Evolutionary conservation across 306 rosid genomes (phyloP), one percentile per base, ranked within the genome.

Genomic region (Casuarina glauca): DNA sequence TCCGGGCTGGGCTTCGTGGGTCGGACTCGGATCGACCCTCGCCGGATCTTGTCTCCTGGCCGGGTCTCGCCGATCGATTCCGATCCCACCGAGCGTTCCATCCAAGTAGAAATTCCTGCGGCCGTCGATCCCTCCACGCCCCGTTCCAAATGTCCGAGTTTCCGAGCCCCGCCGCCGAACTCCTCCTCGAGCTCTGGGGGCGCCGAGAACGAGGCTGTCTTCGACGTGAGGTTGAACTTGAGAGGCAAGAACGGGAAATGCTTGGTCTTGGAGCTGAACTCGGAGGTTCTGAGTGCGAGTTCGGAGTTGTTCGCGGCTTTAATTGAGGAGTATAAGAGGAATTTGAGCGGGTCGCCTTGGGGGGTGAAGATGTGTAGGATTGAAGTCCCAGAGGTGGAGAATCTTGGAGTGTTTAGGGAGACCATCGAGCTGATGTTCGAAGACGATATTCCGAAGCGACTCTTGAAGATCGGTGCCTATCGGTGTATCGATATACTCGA

Each of bases 351-450:
- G 42, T 66, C 69, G 19, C 78, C 88, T 6, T 80, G 83, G 35
- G 82, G 87, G n/a, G 57, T 75, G 38, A 90, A 81, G 79, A 79
- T 94, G 82, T 94, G 97, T 71, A 87, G 97, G 53, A 94, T 94
- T 36, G 96, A 94, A 74, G 93, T 93, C 12, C 96, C 96, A 3
- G 93, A 93, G 72, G 96, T 93, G 48, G 94, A 91, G 44, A 93
- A 93, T 72, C 85, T 93, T 87, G 84, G 87, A 0, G 82, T 91
- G 42, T 93, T 88, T 19, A 85, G 86, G 82, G 92, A 91, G 16
- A 89, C 93, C 36, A 84, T 93, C 74, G 97, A 93, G 71, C 91
- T 93, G 38, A 93, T 93, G 98, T 93, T 94, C 57, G 98, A 94
- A 60, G 91, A 90, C 38, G 88, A 85, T 35, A 69, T 91, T 69